Evolutionary conservation across 768 basidiomycete species (phyloP).

Genomic region (Clitopilus hobsonii): DNA sequence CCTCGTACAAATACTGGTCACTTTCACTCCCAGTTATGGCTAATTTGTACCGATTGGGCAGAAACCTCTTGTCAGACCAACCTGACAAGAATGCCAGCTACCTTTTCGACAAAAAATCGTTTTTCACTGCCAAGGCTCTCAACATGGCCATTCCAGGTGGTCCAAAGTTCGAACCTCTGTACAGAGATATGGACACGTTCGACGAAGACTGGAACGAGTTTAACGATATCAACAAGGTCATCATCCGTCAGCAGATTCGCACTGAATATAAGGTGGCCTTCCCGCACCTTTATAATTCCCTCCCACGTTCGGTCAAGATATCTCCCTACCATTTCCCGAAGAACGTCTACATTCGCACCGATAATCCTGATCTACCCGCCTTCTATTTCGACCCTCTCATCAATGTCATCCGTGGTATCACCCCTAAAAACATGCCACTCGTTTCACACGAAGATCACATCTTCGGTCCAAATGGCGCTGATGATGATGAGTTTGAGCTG

Average conservation of each 20-base stretch:
- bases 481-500: slow-evolving; percentile 85
- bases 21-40: slow-evolving; percentile 94
- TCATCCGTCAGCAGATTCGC: slow-evolving; percentile 97
- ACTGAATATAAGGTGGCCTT: slow-evolving; percentile 99
- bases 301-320: slow-evolving; percentile 91
- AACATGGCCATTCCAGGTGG: slow-evolving; percentile 98
- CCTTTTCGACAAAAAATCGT: slow-evolving; percentile 94
- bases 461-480: slow-evolving; percentile 82
- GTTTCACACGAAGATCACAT: slow-evolving; percentile 89
- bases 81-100: slow-evolving; percentile 89
- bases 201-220: slow-evolving; percentile 99
- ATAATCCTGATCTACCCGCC: slow-evolving; percentile 98
- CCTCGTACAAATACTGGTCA: slow-evolving; percentile 91
- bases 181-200: slow-evolving; percentile 94
- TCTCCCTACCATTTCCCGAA: slow-evolving; percentile 91
- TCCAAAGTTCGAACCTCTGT: slow-evolving; percentile 96
- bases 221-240: slow-evolving; percentile 99
- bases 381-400: slow-evolving; percentile 99
- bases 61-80: slow-evolving; percentile 90
- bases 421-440: slow-evolving; percentile 76
- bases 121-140: slow-evolving; percentile 97
- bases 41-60: slow-evolving; percentile 91
- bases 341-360: slow-evolving; percentile 98
- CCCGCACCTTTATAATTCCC: slow-evolving; percentile 97
- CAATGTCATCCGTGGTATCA: slow-evolving; percentile 90